phyloP scores from a whole-genome alignment of 148 eudicot species.

The Dianthus caryophyllus region DNA sequence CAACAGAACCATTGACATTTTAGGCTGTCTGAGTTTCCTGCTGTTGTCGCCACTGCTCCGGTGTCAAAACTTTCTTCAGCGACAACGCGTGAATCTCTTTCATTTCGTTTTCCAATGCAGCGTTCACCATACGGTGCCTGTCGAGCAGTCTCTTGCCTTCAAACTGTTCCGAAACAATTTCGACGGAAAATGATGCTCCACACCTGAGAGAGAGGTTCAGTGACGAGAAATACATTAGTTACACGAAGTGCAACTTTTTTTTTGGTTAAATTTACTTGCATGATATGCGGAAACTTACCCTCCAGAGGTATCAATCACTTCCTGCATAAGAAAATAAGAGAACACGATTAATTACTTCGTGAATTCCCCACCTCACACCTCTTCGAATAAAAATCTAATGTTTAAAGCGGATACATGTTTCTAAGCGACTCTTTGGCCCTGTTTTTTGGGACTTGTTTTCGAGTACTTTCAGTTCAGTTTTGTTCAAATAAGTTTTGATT shows the following conservation, averaged over 20 bases:
- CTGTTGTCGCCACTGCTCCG: slow-evolving; percentile 81
- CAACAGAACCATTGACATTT: slow-evolving; percentile 5
- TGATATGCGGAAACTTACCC: slow-evolving; percentile 50
- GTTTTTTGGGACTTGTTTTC: no score
- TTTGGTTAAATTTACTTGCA: neutral
- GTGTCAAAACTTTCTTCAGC: slow-evolving; percentile 71
- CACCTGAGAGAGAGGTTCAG: slow-evolving; percentile 43
- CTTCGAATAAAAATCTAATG: no score
- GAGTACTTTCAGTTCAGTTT: no score
- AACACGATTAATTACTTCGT: slow-evolving; percentile 8
- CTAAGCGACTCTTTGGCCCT: no score
- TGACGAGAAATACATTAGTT: neutral
- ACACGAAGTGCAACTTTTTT: no score
- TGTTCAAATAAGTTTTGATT: no score
- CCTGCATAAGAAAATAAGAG: slow-evolving; percentile 40
- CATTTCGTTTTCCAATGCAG: slow-evolving; percentile 76
- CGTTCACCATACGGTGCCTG: slow-evolving; percentile 92
- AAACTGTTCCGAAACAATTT: slow-evolving; percentile 70
- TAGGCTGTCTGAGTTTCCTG: slow-evolving; percentile 51
- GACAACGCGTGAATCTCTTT: slow-evolving; percentile 91
- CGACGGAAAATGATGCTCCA: slow-evolving; percentile 76
- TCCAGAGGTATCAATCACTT: slow-evolving; percentile 84
- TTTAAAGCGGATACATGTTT: no score
- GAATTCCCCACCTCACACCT: neutral
- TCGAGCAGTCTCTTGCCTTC: slow-evolving; percentile 87